phyloP scores from a whole-genome alignment of 768 basidiomycete species.

The Lactarius deliciosus region DNA sequence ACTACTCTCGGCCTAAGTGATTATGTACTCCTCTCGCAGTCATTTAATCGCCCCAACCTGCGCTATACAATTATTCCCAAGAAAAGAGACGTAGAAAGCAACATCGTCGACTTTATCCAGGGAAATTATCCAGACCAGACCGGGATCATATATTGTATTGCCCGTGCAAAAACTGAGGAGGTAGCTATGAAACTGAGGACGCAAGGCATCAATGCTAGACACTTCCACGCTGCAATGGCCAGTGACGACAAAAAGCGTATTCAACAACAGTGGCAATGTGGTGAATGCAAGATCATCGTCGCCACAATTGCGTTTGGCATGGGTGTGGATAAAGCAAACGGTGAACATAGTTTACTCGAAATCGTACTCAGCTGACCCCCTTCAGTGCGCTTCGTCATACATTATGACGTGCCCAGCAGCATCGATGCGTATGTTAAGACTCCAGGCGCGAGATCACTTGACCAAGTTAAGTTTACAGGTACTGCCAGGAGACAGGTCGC shows the following conservation, averaged over 20 bases:
- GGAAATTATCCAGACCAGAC: slow-evolving; percentile 54
- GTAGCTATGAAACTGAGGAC: slow-evolving; percentile 67
- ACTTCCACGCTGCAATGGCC: slow-evolving; percentile 85
- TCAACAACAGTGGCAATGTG: slow-evolving; percentile 73
- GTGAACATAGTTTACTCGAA: slow-evolving; percentile 38
- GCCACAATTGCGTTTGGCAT: slow-evolving; percentile 98
- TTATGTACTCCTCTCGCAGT: slow-evolving; percentile 66
- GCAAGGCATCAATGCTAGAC: slow-evolving; percentile 59
- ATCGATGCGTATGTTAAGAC: slow-evolving; percentile 66
- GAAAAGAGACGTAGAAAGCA: slow-evolving; percentile 44
- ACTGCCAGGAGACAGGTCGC: slow-evolving; percentile 96
- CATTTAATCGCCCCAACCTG: slow-evolving; percentile 94
- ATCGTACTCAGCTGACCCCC: slow-evolving; percentile 2
- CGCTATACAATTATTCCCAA: slow-evolving; percentile 66
- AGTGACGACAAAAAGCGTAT: slow-evolving; percentile 58
- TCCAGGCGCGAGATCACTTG: slow-evolving; percentile 11
- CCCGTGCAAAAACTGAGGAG: slow-evolving; percentile 74
- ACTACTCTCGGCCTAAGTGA: slow-evolving; percentile 59
- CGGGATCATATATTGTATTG: slow-evolving; percentile 85
- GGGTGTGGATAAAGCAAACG: slow-evolving; percentile 89
- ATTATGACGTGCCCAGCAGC: slow-evolving; percentile 76
- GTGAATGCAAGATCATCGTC: slow-evolving; percentile 76
- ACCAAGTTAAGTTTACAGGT: slow-evolving; percentile 43
- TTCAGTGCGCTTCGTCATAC: slow-evolving; percentile 89
- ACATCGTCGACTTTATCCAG: slow-evolving; percentile 71